These are phyloP conservation scores for Dacryopinax spathularia DNA, from an alignment of 768 basidiomycete species.

Conservation along the genomic window DNA sequence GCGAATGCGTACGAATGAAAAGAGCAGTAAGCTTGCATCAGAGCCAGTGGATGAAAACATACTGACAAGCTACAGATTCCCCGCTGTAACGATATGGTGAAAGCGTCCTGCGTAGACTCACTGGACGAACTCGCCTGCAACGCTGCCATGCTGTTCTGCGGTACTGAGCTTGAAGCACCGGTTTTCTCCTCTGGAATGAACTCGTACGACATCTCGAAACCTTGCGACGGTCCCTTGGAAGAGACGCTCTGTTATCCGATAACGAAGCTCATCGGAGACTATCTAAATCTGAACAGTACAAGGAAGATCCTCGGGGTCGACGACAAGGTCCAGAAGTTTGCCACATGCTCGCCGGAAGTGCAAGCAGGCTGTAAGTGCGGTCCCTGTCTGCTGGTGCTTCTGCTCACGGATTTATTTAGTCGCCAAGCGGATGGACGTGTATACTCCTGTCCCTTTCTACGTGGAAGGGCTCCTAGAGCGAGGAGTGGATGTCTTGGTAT, in stretches of 20 bases:
- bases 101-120: slow-evolving; percentile 44
- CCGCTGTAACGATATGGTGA: slow-evolving; percentile 46
- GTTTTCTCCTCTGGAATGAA: slow-evolving; percentile 32
- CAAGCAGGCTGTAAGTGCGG: slow-evolving; percentile 66
- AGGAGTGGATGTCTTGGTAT: slow-evolving; percentile 37
- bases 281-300: slow-evolving; percentile 45
- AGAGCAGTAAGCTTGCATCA: not conserved
- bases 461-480: slow-evolving; percentile 43
- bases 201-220: slow-evolving; percentile 55
- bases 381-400: slow-evolving; percentile 46
- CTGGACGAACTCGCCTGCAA: slow-evolving; percentile 54
- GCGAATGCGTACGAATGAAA: not conserved
- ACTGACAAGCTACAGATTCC: slow-evolving; percentile 36
- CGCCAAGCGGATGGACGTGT: slow-evolving; percentile 49
- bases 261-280: slow-evolving; percentile 37
- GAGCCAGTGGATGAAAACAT: too few species aligned
- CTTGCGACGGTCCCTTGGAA: slow-evolving; percentile 26
- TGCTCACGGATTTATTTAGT: slow-evolving; percentile 6
- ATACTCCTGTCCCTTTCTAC: slow-evolving; percentile 19
- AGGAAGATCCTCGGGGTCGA: slow-evolving; percentile 47
- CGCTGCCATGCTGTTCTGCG: slow-evolving; percentile 54
- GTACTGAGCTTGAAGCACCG: slow-evolving; percentile 34
- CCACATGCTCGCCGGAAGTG: slow-evolving; percentile 45
- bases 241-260: slow-evolving; percentile 41
- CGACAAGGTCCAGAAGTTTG: slow-evolving; percentile 35